Conservation (phyloP, 768 basidiomycete genomes). For the Amanita phalloides region DNA sequence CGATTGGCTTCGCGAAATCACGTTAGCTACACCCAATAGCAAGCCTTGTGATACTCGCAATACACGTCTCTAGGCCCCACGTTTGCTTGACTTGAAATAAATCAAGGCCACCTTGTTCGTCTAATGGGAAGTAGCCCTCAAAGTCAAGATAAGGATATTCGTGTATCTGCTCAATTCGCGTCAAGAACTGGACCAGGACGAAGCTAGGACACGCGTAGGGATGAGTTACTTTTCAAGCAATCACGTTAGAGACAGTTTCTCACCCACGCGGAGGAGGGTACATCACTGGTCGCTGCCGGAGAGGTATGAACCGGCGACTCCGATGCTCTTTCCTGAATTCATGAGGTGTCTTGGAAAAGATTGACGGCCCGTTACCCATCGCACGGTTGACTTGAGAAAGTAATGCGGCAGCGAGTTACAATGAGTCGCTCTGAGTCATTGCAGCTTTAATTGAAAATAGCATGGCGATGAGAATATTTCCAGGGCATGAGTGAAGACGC, state of each 20-base stretch:
- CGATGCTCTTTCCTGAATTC: slow-evolving; percentile 1
- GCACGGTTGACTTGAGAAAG: neutral
- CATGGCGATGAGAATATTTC: neutral
- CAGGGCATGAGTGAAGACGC: neutral
- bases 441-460: neutral
- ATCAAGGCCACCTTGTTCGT: slow-evolving; percentile 2
- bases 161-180: neutral
- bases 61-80: slow-evolving; percentile 6
- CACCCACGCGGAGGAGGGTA: slow-evolving; percentile 6
- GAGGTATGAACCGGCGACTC: neutral
- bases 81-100: neutral
- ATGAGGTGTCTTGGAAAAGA: slow-evolving; percentile 4
- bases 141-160: slow-evolving; percentile 2
- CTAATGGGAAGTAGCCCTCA: slow-evolving; percentile 2
- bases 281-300: neutral
- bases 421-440: slow-evolving; percentile 1
- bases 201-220: neutral
- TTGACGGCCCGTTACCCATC: slow-evolving; percentile 4
- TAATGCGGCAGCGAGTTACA: neutral
- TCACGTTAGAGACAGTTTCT: neutral
- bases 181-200: slow-evolving; percentile 3
- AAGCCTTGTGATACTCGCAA: neutral
- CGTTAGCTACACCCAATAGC: no score
- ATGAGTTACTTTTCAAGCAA: neutral
- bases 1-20: slow-evolving; percentile 1